Evolutionary conservation across 164 flowering plant species (phyloP), one percentile per base, ranked within the genome.

Genomic region (Saururus chinensis): DNA sequence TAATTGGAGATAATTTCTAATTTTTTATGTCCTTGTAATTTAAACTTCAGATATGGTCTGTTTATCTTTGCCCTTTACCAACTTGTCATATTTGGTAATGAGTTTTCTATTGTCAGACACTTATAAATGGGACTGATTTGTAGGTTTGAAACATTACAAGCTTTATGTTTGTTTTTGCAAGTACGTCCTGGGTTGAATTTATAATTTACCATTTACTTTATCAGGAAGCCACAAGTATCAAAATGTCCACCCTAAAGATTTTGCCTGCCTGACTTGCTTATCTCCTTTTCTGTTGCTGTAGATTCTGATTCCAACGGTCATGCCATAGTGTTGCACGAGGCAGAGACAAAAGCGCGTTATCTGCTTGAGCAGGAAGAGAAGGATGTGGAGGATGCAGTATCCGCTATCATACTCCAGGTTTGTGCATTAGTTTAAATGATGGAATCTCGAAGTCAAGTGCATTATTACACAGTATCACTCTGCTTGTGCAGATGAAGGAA

Each of bases 361-460:
- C 65, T 64, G 60, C 77, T 82, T 23, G 77, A 81, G 61, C 74
- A 83, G 70, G 98, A 92, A 75, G 83, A 80, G 65, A 61, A 59
- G 53, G 88, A 83, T 62, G 61, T 84, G 62, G 92, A 87, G 72
- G 76, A 62, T 65, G 80, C 88, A 64, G 70, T 90, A 51, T 71
- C 84, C 20, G 71, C 59, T 62, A 83, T 90, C 57, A 68, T 70
- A 63, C 79, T 81, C 51, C 77, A 90, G 97, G 99, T 93, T 45
- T 56, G 75, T 65, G 40, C 49, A 13, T 64, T 5, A 19, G 30
- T n/a, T 59, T 16, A 22, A 23, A 42, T 10, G 23, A 24, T 17
- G n/a, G 17, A 30, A 19, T 51, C 25, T 19, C 21, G 24, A n/a
- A 26, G 4, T 4, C 19, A 48, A 17, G 7, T 26, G 48, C 10